phyloP scores from a whole-genome alignment of 306 rosid species.

The Purshia tridentata region DNA sequence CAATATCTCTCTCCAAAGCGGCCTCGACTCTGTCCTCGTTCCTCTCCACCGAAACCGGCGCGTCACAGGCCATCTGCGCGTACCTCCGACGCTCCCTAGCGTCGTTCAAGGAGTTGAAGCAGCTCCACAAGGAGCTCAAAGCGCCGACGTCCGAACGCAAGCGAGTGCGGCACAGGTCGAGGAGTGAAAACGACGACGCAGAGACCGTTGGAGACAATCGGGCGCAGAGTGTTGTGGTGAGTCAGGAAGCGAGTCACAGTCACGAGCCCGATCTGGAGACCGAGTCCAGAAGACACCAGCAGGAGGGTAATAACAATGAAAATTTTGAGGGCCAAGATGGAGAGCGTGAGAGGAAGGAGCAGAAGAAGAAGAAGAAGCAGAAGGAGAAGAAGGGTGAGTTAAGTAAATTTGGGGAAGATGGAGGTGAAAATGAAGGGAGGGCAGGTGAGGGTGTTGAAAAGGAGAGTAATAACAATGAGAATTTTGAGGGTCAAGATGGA shows the following conservation, averaged over 20 bases:
- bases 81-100: conserved; percentile 47
- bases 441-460: background rate
- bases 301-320: background rate
- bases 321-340: background rate
- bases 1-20: conserved; percentile 46
- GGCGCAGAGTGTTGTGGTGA: background rate
- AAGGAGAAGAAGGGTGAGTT: conserved; percentile 4
- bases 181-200: conserved; percentile 12
- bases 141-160: conserved; percentile 10
- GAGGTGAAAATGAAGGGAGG: conserved; percentile 3
- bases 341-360: no score
- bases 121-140: conserved; percentile 39
- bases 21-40: conserved; percentile 34
- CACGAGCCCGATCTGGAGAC: background rate
- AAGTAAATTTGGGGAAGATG: background rate
- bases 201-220: conserved; percentile 11
- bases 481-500: background rate
- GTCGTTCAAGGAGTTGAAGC: conserved; percentile 51
- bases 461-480: background rate
- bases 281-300: conserved; percentile 5
- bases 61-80: conserved; percentile 29
- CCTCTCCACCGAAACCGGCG: conserved; percentile 36
- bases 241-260: conserved; percentile 13
- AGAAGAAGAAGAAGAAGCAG: background rate
- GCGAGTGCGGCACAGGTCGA: conserved; percentile 10